phyloP scores from a whole-genome alignment of 345 rosid genomes.

The Syzygium oleosum region DNA sequence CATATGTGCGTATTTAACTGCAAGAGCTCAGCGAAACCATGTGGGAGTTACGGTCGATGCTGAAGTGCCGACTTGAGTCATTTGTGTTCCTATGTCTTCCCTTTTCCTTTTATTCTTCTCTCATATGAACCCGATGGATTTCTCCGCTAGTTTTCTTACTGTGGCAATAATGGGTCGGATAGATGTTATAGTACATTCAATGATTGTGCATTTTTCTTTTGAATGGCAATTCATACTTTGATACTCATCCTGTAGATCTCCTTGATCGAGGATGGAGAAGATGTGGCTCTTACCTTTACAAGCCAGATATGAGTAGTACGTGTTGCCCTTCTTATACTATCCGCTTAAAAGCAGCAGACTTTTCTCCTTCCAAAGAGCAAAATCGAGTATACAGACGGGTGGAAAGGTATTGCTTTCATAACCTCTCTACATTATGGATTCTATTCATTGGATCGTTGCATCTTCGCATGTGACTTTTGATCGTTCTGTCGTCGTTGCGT shows the following conservation, averaged over 20 bases:
- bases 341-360: constrained; percentile 68
- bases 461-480: neutral
- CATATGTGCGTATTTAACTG: neutral
- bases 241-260: constrained; percentile 42
- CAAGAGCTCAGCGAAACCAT: neutral
- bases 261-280: constrained; percentile 97
- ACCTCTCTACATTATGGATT: neutral
- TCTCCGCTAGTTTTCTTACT: neutral
- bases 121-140: neutral
- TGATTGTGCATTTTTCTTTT: neutral
- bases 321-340: constrained; percentile 97
- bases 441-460: neutral
- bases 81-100: neutral
- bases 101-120: neutral
- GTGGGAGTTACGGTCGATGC: neutral
- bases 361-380: constrained; percentile 80
- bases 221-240: neutral
- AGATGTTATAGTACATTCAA: neutral
- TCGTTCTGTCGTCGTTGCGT: neutral
- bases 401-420: constrained; percentile 44
- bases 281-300: constrained; percentile 77
- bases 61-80: neutral
- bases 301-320: constrained; percentile 87
- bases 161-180: neutral
- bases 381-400: constrained; percentile 51